Base-by-base conservation (phyloP, 2,329 filamentous ascomycete genomes). In the Diaporthe caulivora region DNA sequence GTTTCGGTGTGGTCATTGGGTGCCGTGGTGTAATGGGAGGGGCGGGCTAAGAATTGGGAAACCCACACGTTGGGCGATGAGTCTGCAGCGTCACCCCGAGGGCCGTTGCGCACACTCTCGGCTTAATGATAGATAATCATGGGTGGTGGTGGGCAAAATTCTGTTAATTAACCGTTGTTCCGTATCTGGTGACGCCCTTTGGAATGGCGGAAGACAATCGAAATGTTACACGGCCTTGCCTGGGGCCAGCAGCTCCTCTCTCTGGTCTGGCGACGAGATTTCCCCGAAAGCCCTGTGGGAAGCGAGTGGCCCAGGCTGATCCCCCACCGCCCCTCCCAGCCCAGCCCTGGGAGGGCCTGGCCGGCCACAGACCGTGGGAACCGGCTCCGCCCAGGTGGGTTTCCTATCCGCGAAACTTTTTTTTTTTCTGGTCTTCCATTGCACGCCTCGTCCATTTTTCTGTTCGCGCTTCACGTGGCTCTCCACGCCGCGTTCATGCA, bases 271-370 rank as follows among this genome's bases (percentile, higher is more conserved):
- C 31, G 13, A 58, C 54, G 54, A 58, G 54, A 40, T 58, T 40
- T 24, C 54, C 54, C 54, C 54, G 54, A 58, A 31, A 58, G 31
- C 54, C 26, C 51, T 54, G 51, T 51, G 49, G 11, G 49, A 51
- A 24, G 49, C n/a, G n/a, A 51, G 51, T 58, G 58, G 58, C 40
- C 58, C 58, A 64, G 42, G 42, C 42, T 26, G 42, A 40, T 10
- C 42, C 60, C 60, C 60, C 26, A 44, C 60, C 13, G 34, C 26
- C 53, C 11, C 26, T 26, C 21, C 49, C 49, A 40, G 34, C 44
- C 60, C 60, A 64, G 60, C 60, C 60, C 60, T 64, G 60, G 42
- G 60, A 65, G 29, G 60, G 60, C 44, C 60, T 65, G 60, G 60
- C 42, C 60, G 60, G 26, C 42, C 3, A 64, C 60, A 49, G 42